Evolutionary conservation across 495 filamentous ascomycete genomes (phyloP).

Genomic region (Opeltia flavorubescens): DNA sequence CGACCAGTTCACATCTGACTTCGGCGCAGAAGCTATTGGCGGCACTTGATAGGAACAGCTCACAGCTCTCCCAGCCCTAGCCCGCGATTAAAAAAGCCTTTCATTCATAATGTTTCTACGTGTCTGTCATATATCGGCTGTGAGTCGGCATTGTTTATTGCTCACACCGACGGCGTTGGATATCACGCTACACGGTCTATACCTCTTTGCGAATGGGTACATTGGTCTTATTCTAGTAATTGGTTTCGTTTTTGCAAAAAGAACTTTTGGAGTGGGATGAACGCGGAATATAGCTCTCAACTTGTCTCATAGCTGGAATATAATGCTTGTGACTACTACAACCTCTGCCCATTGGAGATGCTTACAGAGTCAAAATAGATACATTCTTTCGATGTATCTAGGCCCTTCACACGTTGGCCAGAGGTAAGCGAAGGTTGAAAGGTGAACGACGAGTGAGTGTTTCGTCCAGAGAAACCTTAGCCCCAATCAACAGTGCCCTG

Average conservation of each 20-base stretch:
- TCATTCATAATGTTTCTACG: background rate
- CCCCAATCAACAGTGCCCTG: too few relatives aligned
- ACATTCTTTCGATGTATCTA: too few relatives aligned
- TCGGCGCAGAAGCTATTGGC: constrained; percentile 12
- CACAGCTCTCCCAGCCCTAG: too few relatives aligned
- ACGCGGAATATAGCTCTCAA: background rate
- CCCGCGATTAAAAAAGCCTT: too few relatives aligned
- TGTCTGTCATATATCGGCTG: background rate
- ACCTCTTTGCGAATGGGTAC: constrained; percentile 11
- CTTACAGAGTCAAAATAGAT: too few relatives aligned
- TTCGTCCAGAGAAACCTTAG: too few relatives aligned
- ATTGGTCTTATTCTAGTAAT: background rate
- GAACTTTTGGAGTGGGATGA: background rate
- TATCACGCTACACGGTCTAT: constrained; percentile 3
- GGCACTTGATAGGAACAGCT: background rate
- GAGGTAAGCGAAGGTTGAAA: too few relatives aligned
- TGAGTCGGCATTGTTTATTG: background rate
- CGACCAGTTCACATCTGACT: constrained; percentile 36
- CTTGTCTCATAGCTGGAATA: too few relatives aligned
- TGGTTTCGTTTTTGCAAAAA: background rate
- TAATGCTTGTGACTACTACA: too few relatives aligned
- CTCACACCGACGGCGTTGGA: constrained; percentile 4
- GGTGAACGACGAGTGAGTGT: too few relatives aligned
- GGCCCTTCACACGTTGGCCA: too few relatives aligned
- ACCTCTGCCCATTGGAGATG: too few relatives aligned